Base-by-base conservation (phyloP, 192 early-diverging fungal species). In the Bifiguratus adelaidae region DNA sequence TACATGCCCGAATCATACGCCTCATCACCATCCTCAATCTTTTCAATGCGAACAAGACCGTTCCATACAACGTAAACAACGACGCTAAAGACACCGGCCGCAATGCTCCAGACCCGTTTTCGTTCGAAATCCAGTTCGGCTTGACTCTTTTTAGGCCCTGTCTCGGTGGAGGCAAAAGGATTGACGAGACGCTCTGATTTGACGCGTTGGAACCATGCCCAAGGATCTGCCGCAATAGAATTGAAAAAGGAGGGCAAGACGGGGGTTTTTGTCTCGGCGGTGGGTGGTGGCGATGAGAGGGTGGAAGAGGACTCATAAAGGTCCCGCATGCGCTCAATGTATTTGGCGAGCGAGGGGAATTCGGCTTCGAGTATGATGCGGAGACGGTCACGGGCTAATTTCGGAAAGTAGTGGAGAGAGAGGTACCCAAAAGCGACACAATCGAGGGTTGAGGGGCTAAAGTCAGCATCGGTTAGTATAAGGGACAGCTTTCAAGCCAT, bases 391-490 rank as follows among this genome's bases (percentile, higher is more conserved):
- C 80, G 70, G 11, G 83, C 76, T 24, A 94, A 68, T 18, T 83
- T 67, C n/a, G 90, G 78, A 29, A 78, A 81, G 34, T 77, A 41
- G 21, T 89, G 78, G 33, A 88, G 58, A n/a, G 88, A 70, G 19
- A 96, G 67, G 55, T 92, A 81, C 12, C 83, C 88, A 60, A 82
- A 96, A 8, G 73, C 83, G 26, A 91, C 66, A 7, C 82, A 79
- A 58, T 96, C 93, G 6, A 94, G 62, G 11, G 82, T 74, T 8
- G 79, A 76, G 2, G 87, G 78, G 8, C 74, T 80, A 47, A 24
- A 7, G 9, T 15, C 27, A 38, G 4, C 22, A 35, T 41, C 34
- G 41, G 18, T 30, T 7, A 25, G 24, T 20, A 16, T 28, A n/a
- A 4, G 8, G 11, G 15, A 46, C 2, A 19, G 6, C 3, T 19